Base-by-base conservation (phyloP, 2,329 filamentous ascomycete species). In the Dryadomyces sulphureus region DNA sequence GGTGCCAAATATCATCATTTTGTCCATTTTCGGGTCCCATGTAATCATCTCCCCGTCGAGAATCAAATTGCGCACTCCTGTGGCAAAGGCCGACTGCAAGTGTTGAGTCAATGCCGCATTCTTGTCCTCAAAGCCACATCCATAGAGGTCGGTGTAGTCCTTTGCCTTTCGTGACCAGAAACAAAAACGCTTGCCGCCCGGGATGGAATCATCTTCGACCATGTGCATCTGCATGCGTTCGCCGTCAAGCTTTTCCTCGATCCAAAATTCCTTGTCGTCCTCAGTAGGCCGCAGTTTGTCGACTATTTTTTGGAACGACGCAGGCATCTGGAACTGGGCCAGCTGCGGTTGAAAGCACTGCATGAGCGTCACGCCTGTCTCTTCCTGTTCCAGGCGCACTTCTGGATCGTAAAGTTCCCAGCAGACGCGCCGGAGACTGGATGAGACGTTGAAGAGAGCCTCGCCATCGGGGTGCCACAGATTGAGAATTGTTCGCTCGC, bases 31-130 rank as follows among this genome's bases (percentile, higher is more conserved):
- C 50, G 88, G 84, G 58, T 96, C 87, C 92, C 92, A 98, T 0
- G 89, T 94, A 48, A 98, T 88, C 92, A 98, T 98, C 60, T 98
- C 92, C 9, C 92, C 92, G 56, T 98, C 92, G 0, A 98, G 70
- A 43, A 98, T 94, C 52, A 94, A 72, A 57, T 85, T 95, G 16
- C 81, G 72, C 0, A 96, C 87, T 2, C 81, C 79, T 1, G 77
- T 66, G 2, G 79, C 69, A 59, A 98, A 96, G 0, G 86, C 87
- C 36, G 77, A 70, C 45, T 77, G 77, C 19, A 96, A 67, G 58
- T 94, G 81, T 30, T 86, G 74, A 0, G 90, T 94, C 45, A 96
- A 61, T 7, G 88, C 79, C 7, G 83, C 81, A 36, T 80, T 78
- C 6, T 81, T 73, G 52, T 94, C 86, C 41, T 80, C 64, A 16